Evolutionary conservation across 176 grass and related monocot species (phyloP), one percentile per base, ranked within the genome.

Genomic region (Ensete ventricosum): DNA sequence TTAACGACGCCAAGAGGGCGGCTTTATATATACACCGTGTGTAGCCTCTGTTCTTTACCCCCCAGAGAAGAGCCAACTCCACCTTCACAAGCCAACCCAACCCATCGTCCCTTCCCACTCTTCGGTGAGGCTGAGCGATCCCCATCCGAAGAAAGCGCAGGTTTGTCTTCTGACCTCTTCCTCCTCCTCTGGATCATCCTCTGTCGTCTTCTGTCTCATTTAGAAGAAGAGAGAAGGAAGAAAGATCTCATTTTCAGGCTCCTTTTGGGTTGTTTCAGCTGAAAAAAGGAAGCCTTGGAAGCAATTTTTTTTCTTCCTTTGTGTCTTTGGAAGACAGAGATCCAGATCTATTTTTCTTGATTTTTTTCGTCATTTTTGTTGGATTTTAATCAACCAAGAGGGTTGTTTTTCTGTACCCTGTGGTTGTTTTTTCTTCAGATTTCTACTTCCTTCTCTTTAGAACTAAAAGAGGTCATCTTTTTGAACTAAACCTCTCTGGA

Each of bases 361-460:
- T 59, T n/a, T 29, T 12, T 16, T 26, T 16, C 43, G 10, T 49
- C 22, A 20, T 29, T 17, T 27, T 16, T 57, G 12, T 11, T 59
- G 52, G 71, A n/a, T 74, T 76, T 62, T 49, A 21, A 64, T 66
- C 49, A 52, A 64, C 58, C 49, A 24, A 24, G 7, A 65, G 75
- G 75, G 75, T 66, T 25, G 16, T 77, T 77, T 76, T 77, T 77
- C 58, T 25, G 20, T 64, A 12, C 60, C 75, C 75, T 65, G 49
- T 52, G 43, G 75, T 77, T 53, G 59, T 64, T 49, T 52, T 50
- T 22, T 29, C 26, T 55, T 58, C 16, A 24, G 14, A 48, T 26
- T 10, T 24, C 62, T 23, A 43, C 62, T 3, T 3, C 23, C 29
- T 17, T 49, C 11, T 49, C 8, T 10, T 5, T 50, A 50, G 43